Percentiles rank a stretch among this genome's conserved stretches.
Conservation (phyloP, 768 basidiomycete species). For the Tulasnella sp. region DNA sequence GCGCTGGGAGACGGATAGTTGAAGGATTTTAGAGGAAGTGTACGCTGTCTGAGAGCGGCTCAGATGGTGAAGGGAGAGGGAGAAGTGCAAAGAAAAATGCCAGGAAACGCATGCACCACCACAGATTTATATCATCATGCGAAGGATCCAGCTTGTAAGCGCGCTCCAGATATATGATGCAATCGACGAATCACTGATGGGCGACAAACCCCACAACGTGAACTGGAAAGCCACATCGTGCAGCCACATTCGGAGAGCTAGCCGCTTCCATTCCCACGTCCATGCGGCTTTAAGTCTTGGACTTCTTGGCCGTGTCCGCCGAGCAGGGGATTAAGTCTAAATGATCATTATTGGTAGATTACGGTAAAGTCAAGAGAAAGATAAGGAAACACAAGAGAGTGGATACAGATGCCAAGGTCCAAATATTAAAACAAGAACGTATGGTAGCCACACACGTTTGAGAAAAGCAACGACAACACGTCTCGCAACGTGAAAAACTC, state of each 20-base stretch:
- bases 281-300: no score
- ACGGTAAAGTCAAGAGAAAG: background rate
- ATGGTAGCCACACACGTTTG: background rate
- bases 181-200: no score
- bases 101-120: background rate
- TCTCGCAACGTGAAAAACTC: background rate
- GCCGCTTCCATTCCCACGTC: no score
- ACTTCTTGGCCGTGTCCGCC: background rate
- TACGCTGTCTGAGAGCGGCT: background rate
- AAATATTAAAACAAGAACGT: background rate
- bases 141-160: background rate
- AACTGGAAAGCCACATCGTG: background rate
- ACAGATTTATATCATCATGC: background rate
- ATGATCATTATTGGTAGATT: background rate
- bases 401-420: background rate
- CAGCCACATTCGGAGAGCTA: no score
- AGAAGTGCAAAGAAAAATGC: background rate
- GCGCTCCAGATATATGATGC: background rate
- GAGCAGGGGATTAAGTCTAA: background rate
- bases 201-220: no score
- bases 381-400: background rate
- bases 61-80: background rate
- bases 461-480: background rate
- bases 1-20: background rate
- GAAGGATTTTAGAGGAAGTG: background rate